Percentiles rank a stretch among this genome's conserved stretches.
Conservation (phyloP, 2,329 filamentous ascomycete genomes). For the Gyromitra esculenta region DNA sequence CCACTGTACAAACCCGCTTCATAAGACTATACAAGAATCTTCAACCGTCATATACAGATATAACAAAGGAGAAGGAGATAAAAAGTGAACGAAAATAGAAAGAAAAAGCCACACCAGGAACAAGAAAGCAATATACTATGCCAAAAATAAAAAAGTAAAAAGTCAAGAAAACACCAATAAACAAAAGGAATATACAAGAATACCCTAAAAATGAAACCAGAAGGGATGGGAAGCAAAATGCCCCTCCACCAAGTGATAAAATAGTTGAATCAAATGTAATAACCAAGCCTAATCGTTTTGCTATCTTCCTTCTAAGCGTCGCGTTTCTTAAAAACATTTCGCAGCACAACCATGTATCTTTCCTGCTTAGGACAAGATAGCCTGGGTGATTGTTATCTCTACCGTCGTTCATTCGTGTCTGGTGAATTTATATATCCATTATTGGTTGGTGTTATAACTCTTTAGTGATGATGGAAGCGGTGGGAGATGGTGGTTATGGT, state of each 20-base stretch:
- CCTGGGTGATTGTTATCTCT: not conserved
- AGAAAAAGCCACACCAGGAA: constrained; percentile 30
- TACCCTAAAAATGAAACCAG: constrained; percentile 12
- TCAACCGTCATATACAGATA: constrained; percentile 15
- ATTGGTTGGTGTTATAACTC: not conserved
- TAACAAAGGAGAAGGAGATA: constrained; percentile 14
- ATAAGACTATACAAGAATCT: constrained; percentile 36
- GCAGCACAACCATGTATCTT: not conserved
- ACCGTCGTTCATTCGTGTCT: constrained; percentile 36
- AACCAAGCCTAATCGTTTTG: constrained; percentile 17
- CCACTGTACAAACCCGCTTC: constrained; percentile 37
- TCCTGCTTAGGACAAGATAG: not conserved
- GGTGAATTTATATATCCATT: constrained; percentile 7
- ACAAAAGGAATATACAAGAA: constrained; percentile 31
- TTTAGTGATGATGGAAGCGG: not conserved
- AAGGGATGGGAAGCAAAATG: constrained; percentile 5
- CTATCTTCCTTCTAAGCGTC: not conserved
- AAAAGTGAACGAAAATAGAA: not conserved
- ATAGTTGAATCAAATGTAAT: constrained; percentile 17
- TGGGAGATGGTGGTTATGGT: not conserved
- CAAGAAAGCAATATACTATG: not conserved
- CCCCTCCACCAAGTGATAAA: constrained; percentile 7
- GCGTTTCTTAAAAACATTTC: constrained; percentile 15
- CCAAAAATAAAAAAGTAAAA: constrained; percentile 1
- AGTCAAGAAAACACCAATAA: constrained; percentile 9